Evolutionary conservation across 2,329 filamentous ascomycete species (phyloP).

Genomic region (Penicillium occitanis): DNA sequence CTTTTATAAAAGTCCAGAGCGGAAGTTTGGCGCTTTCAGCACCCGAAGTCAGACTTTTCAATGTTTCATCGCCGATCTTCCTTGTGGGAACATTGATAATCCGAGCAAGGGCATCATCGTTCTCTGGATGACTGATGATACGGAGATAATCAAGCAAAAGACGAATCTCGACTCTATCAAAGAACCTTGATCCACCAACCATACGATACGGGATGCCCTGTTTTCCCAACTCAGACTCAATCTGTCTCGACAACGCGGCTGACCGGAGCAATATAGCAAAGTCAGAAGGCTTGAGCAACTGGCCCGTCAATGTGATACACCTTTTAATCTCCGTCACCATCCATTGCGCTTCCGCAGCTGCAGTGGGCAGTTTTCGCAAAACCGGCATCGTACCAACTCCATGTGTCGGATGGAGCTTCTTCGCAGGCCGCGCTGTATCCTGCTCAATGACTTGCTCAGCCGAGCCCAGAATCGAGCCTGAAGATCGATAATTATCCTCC

Average conservation of each 20-base stretch:
- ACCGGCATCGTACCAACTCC: slow-evolving; percentile 76
- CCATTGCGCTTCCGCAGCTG: slow-evolving; percentile 78
- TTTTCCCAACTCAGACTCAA: slow-evolving; percentile 78
- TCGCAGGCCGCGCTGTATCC: slow-evolving; percentile 75
- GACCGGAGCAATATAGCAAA: slow-evolving; percentile 86
- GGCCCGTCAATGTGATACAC: slow-evolving; percentile 67
- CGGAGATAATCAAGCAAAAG: slow-evolving; percentile 83
- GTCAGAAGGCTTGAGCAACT: slow-evolving; percentile 71
- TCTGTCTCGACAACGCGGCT: slow-evolving; percentile 75
- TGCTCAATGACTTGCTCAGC: slow-evolving; percentile 89
- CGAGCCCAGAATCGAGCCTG: slow-evolving; percentile 74
- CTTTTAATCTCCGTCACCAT: slow-evolving; percentile 80
- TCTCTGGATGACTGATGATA: slow-evolving; percentile 77
- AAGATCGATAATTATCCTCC: slow-evolving; percentile 93
- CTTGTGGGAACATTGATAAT: slow-evolving; percentile 83
- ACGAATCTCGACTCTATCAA: slow-evolving; percentile 87
- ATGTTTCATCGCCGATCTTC: slow-evolving; percentile 75
- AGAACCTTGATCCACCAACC: slow-evolving; percentile 89
- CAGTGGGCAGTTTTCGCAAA: slow-evolving; percentile 69
- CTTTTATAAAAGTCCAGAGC: too few species aligned
- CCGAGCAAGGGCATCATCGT: slow-evolving; percentile 80
- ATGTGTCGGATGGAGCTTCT: slow-evolving; percentile 77
- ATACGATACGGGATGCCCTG: slow-evolving; percentile 85
- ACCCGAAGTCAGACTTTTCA: slow-evolving; percentile 72
- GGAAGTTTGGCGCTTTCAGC: too few species aligned